Base-by-base conservation (phyloP, 2,329 filamentous ascomycete species). In the Fusarium sp. region DNA sequence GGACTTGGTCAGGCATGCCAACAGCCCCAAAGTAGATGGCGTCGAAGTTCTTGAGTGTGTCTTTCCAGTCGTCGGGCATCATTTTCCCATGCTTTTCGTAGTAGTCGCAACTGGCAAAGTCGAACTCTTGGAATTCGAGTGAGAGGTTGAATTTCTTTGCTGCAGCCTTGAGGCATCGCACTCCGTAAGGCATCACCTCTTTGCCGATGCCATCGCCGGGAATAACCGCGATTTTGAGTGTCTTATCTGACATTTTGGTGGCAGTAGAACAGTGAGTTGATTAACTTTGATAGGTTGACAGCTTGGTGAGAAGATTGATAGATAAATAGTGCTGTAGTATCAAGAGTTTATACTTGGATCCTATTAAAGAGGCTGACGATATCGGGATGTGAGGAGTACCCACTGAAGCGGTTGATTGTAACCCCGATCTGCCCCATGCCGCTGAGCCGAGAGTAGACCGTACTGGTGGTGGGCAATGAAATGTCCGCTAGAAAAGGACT, bases 1-100 rank as follows among this genome's bases (percentile, higher is more conserved):
- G 89, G 0, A 92, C 88, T 13, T 76, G 68, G 46, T 80, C 77
- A 0, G 82, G 82, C 78, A 83, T 79, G 14, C 90, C 90, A 7
- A 92, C 90, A 8, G 90, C 89, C 15, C 90, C 90, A 65, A 92
- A 92, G 44, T 91, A 84, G 56, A 91, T 90, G 3, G 90, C 89
- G 73, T 92, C 87, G 68, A 90, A 89, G 55, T 81, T 82, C 67
- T 82, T 82, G 22, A 92, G 79, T 8, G 81, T 81, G 10, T 89
- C 85, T 59, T 83, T 83, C 82, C 82, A 83, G 65, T 83, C 79
- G 0, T 73, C 57, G 0, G 82, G 81, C 36, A 84, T 55, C 81
- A 84, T 83, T 21, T 77, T 75, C 4, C 81, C 82, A 52, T 83
- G 80, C 19, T 78, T 76, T 22, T 73, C 64, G 43, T 83, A 90